phyloP scores from a whole-genome alignment of 225 moss, liverwort and hornwort genomes.

The Climacium dendroides region DNA sequence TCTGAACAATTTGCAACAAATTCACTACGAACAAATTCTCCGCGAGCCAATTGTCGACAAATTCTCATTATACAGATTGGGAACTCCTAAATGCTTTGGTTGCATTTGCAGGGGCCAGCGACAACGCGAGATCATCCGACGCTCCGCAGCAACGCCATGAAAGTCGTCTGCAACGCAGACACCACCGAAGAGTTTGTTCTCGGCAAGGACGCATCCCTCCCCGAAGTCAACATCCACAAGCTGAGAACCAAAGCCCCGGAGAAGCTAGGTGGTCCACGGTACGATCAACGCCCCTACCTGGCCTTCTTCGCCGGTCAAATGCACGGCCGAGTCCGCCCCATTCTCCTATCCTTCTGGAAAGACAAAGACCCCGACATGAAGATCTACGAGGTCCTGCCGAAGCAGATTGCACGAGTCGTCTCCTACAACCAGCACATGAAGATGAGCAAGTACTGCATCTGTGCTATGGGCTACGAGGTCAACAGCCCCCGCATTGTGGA shows the following conservation, averaged over 20 bases:
- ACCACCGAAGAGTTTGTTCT: conserved; percentile 34
- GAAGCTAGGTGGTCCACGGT: conserved; percentile 28
- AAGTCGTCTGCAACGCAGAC: conserved; percentile 65
- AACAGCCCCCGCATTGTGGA: conserved; percentile 89
- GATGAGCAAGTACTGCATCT: conserved; percentile 75
- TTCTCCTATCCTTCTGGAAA: conserved; percentile 28
- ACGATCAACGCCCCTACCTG: conserved; percentile 33
- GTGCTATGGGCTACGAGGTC: conserved; percentile 76
- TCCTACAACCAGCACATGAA: conserved; percentile 60
- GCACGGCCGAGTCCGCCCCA: conserved; percentile 45
- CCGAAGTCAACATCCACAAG: conserved; percentile 18
- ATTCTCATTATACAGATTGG: background rate
- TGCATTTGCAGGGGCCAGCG: conserved; percentile 24
- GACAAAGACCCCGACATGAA: conserved; percentile 47
- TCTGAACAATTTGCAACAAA: background rate
- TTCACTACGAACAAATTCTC: background rate
- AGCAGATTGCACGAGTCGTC: conserved; percentile 2
- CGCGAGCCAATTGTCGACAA: background rate
- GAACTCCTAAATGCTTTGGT: background rate
- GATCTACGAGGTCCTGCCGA: conserved; percentile 48
- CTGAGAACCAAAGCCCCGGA: background rate
- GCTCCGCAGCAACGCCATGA: conserved; percentile 36
- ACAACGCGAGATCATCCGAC: conserved; percentile 33
- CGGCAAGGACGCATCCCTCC: conserved; percentile 44
- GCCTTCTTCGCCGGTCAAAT: conserved; percentile 66